Evolutionary conservation across 2,329 filamentous ascomycete species (phyloP).

Genomic region (Sclerotinia borealis): DNA sequence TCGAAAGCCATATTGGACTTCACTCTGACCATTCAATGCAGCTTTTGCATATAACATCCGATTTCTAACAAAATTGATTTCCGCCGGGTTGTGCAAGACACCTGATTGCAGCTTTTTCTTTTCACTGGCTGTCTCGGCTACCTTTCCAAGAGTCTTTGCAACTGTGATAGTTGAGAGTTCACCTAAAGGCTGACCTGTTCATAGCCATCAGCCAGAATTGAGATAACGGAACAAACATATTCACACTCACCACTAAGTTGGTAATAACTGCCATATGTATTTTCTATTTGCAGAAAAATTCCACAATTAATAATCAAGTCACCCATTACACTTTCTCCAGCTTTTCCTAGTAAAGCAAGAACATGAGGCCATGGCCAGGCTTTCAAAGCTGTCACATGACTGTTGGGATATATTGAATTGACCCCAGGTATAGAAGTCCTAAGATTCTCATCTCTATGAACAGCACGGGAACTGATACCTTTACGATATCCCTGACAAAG

Average conservation of each 20-base stretch:
- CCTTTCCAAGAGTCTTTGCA: neutral
- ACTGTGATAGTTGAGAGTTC: constrained; percentile 24
- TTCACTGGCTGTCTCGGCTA: neutral
- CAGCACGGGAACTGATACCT: constrained; percentile 24
- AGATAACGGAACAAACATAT: neutral
- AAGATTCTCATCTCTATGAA: constrained; percentile 27
- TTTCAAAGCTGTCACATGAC: constrained; percentile 64
- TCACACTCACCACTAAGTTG: constrained; percentile 66
- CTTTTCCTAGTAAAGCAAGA: constrained; percentile 65
- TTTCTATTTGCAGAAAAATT: constrained; percentile 60
- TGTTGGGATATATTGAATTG: constrained; percentile 58
- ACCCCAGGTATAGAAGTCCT: constrained; percentile 57
- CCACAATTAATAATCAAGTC: constrained; percentile 71
- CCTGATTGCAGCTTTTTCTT: neutral
- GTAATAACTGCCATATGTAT: constrained; percentile 59
- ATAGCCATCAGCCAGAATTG: constrained; percentile 13
- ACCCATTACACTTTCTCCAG: constrained; percentile 72
- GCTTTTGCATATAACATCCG: constrained; percentile 82
- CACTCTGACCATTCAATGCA: constrained; percentile 59
- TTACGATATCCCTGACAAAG: constrained; percentile 78
- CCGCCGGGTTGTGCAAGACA: constrained; percentile 37
- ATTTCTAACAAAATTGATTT: constrained; percentile 71
- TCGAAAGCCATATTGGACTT: constrained; percentile 67
- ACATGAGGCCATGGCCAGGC: constrained; percentile 67
- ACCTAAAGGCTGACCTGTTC: constrained; percentile 26